Base-by-base conservation (phyloP, 2,329 filamentous ascomycete genomes). In the Aspergillus versicolor region DNA sequence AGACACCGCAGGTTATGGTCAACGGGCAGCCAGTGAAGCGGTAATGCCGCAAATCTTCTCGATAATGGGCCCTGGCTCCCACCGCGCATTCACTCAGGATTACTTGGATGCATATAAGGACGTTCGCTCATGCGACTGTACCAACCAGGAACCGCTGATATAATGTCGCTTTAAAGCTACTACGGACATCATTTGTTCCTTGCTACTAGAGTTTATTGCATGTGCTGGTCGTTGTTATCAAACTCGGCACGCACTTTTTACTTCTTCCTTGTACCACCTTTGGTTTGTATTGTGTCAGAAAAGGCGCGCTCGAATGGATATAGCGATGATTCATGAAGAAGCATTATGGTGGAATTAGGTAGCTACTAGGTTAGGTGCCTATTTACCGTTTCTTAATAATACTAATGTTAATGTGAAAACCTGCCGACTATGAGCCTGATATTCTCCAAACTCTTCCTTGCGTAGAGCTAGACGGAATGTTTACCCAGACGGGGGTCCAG, bases 1-100 rank as follows among this genome's bases (percentile, higher is more conserved):
- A 68, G 32, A 60, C 70, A 2, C 71, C 73, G 9, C 65, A 71
- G 54, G 70, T 77, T 22, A 65, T 74, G 22, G 44, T 78, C 37
- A 78, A 78, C 49, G 76, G 75, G 5, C 60, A 74, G 50, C 73
- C 73, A 19, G 65, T 73, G 37, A 65, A 49, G 19, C 22, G 40
- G 43, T 57, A 52, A 34, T 52, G 32, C 4, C 17, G 5, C 32
- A n/a, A n/a, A 24, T 7, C 15, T 12, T 4, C 17, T 6, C 11
- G 2, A 34, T 30, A 21, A n/a, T 37, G 15, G 5, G 46, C 27
- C 27, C 27, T 30, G 27, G 27, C 27, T 30, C 27, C 27, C 27
- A 30, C 27, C 27, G 9, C 27, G 32, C 21, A 27, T 53, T 41
- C 5, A 12, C 24, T 42, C 11, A 47, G n/a, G 41, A 38, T 50